phyloP scores from a whole-genome alignment of 129 eudicot species.

The Tanacetum coccineum region DNA sequence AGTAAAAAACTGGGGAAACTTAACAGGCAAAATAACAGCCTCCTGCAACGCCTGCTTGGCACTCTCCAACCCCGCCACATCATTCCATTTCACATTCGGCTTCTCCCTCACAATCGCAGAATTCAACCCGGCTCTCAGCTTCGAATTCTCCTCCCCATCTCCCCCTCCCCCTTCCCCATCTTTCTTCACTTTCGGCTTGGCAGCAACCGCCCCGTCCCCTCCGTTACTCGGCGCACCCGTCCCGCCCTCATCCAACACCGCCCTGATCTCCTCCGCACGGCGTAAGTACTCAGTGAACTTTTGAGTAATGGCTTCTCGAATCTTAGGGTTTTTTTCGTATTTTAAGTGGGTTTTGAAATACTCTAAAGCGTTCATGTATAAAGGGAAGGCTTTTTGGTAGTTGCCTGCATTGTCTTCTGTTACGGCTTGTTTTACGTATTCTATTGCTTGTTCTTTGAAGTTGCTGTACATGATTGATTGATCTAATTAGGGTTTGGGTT shows the following conservation, averaged over 20 bases:
- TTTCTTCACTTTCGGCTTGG: slow-evolving; percentile 68
- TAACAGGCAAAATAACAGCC: slow-evolving; percentile 87
- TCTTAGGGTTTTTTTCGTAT: slow-evolving; percentile 88
- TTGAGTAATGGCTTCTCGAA: slow-evolving; percentile 86
- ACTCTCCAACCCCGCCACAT: slow-evolving; percentile 92
- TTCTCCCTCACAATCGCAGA: slow-evolving; percentile 84
- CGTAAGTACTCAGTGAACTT: slow-evolving; percentile 85
- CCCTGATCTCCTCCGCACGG: slow-evolving; percentile 91
- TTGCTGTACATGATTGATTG: slow-evolving; percentile 65
- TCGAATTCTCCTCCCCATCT: slow-evolving; percentile 71
- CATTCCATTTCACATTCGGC: slow-evolving; percentile 92
- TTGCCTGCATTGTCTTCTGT: slow-evolving; percentile 87
- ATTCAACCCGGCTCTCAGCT: slow-evolving; percentile 75
- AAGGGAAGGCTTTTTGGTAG: slow-evolving; percentile 74
- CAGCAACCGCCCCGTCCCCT: slow-evolving; percentile 74
- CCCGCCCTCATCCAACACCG: slow-evolving; percentile 80
- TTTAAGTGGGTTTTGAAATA: slow-evolving; percentile 85
- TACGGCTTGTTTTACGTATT: slow-evolving; percentile 85
- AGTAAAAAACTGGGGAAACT: slow-evolving; percentile 90
- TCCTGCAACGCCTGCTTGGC: slow-evolving; percentile 93
- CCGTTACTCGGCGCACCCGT: slow-evolving; percentile 49
- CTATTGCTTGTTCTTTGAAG: slow-evolving; percentile 93
- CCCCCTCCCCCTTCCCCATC: slow-evolving; percentile 66
- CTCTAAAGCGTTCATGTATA: slow-evolving; percentile 89
- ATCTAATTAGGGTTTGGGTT: background rate